These are phyloP conservation scores for Camelina hispida DNA, from an alignment of 345 rosid species.

Conservation along the genomic window DNA sequence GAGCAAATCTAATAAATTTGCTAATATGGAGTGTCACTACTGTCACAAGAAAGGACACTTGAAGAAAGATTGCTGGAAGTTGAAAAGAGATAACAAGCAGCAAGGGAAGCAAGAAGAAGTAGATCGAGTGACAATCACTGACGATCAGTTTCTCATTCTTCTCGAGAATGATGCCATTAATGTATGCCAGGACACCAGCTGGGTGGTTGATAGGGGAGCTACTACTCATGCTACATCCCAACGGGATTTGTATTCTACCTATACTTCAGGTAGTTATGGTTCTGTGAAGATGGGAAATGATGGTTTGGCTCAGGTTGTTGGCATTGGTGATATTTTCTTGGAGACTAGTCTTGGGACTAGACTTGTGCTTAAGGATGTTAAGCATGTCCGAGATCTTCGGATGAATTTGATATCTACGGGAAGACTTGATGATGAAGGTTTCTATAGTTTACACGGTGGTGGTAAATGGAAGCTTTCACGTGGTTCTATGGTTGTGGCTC, in stretches of 20 bases:
- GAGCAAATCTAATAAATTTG: no score
- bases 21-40: neutral
- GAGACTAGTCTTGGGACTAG: constrained; percentile 18
- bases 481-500: no score
- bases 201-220: constrained; percentile 8
- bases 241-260: neutral
- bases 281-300: neutral
- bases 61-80: neutral
- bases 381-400: neutral
- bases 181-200: neutral
- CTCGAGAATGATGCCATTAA: neutral
- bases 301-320: neutral
- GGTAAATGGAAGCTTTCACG: no score
- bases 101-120: neutral
- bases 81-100: neutral
- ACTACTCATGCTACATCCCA: neutral
- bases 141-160: neutral
- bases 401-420: neutral
- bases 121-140: neutral
- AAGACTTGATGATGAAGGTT: neutral
- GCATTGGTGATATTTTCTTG: constrained; percentile 19
- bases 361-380: neutral
- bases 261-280: neutral
- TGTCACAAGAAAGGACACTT: neutral
- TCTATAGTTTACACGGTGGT: no score